phyloP scores from a whole-genome alignment of 2,329 filamentous ascomycete species.

The Rugonectria rugulosa region DNA sequence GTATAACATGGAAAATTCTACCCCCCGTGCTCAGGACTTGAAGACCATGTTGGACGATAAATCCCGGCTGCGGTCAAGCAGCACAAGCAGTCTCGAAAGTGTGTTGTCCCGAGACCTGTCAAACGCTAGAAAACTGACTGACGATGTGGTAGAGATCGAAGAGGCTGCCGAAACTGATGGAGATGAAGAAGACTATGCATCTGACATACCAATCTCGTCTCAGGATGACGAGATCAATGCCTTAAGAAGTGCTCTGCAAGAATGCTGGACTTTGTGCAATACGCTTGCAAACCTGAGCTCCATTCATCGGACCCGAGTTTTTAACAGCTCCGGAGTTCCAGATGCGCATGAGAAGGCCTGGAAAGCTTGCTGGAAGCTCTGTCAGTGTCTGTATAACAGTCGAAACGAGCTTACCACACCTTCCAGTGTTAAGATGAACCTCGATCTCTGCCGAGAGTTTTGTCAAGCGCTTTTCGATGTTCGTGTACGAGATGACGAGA shows the following conservation, averaged over 20 bases:
- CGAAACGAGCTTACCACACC: constrained; percentile 72
- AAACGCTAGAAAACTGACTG: constrained; percentile 14
- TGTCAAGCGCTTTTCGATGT: constrained; percentile 92
- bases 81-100: constrained; percentile 82
- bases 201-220: constrained; percentile 50
- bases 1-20: constrained; percentile 74
- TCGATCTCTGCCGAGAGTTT: constrained; percentile 91
- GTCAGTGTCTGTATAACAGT: constrained; percentile 86
- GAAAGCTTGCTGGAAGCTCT: constrained; percentile 94
- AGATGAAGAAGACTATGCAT: constrained; percentile 61
- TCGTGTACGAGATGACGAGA: constrained; percentile 77
- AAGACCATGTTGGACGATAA: constrained; percentile 72
- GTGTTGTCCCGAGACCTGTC: constrained; percentile 39
- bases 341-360: constrained; percentile 87
- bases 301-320: constrained; percentile 80
- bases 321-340: constrained; percentile 75
- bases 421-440: constrained; percentile 74
- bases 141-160: constrained; percentile 59
- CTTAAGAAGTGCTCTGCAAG: constrained; percentile 78
- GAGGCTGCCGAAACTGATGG: constrained; percentile 60
- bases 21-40: constrained; percentile 83
- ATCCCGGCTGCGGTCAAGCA: constrained; percentile 68
- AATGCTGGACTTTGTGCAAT: constrained; percentile 95
- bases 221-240: constrained; percentile 70
- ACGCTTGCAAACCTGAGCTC: constrained; percentile 86